Base-by-base conservation (phyloP, 208 protist genomes). In the Kentomonas sorsogonicus region DNA sequence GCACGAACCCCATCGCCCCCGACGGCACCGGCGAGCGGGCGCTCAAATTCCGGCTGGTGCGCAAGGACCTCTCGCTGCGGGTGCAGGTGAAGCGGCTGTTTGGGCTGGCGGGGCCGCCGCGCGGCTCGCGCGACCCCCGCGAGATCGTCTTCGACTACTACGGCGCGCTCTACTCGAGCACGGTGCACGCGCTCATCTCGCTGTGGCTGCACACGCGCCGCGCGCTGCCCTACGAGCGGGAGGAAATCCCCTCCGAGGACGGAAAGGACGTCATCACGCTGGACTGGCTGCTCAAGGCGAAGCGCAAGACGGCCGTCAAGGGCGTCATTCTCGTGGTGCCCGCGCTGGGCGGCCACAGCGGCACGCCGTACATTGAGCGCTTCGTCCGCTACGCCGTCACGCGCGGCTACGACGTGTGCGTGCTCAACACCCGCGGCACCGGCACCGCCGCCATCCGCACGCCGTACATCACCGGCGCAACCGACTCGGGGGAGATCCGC, bases 371-470 rank as follows among this genome's bases (percentile, higher is more conserved):
- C 54, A 30, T 88, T 3, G 68, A 76, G 63, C 61, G 61, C 13
- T 23, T 81, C 23, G 60, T 46, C 10, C 69, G 53, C 2, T 26
- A 26, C 13, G 53, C 73, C 7, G 50, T 58, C 31, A 11, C 20
- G 27, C 53, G 61, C 4, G 69, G 74, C 2, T 79, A 72, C 45
- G 60, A 83, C 47, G 31, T 68, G n/a, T 76, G 64, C 36, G 63
- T 83, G n/a, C 57, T 91, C 20, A 82, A 52, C 10, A 52, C 80
- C 9, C 84, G 84, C 29, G 79, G 77, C 20, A 79, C 84, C 51
- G 77, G 72, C 36, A 53, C 47, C 5, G 74, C 74, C 1, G 77
- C 76, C 26, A 53, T 83, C 20, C 76, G 59, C 26, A 43, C 62
- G 33, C 65, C 74, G 10, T 59, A 56, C 20, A 16, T 91, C 30